Percentiles rank a stretch among this genome's conserved stretches.
Conservation (phyloP, 1,284 basidiomycete genomes). For the Ganoderma multipileum region DNA sequence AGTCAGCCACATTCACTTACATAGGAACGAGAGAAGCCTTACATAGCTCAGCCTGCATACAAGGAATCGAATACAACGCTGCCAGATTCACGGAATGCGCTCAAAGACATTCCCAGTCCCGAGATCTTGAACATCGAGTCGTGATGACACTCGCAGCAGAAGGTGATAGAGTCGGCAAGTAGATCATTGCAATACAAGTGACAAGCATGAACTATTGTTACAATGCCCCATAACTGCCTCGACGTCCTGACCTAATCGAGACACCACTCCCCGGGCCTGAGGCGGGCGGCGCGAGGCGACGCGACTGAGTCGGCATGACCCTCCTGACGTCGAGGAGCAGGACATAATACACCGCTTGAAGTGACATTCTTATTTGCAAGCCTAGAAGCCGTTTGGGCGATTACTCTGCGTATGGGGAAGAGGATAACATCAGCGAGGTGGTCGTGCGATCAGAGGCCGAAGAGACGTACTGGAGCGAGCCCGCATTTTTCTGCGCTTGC, state of each 20-base stretch:
- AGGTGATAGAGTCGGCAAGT: conserved; percentile 15
- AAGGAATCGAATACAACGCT: too few relatives aligned
- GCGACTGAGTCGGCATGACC: conserved; percentile 31
- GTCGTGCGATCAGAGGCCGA: not conserved
- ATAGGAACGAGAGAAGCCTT: too few relatives aligned
- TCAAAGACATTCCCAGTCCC: not conserved
- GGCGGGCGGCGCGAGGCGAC: conserved; percentile 35
- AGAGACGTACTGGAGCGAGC: conserved; percentile 81
- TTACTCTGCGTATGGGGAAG: conserved; percentile 41
- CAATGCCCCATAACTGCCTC: conserved; percentile 31
- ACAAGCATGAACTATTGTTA: conserved; percentile 32
- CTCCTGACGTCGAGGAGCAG: conserved; percentile 27
- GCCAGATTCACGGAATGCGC: not conserved
- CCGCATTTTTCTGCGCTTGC: conserved; percentile 92
- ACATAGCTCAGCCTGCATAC: too few relatives aligned
- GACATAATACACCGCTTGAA: conserved; percentile 24
- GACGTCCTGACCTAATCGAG: conserved; percentile 31
- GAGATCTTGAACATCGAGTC: not conserved
- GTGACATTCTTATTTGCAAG: conserved; percentile 38
- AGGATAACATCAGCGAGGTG: conserved; percentile 3
- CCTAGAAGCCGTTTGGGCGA: conserved; percentile 38
- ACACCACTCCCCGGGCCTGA: conserved; percentile 31
- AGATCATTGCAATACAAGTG: conserved; percentile 33
- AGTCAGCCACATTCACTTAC: too few relatives aligned
- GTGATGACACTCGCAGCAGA: not conserved